Conservation (phyloP, 345 rosid species). For the Aethionema arabicum region DNA sequence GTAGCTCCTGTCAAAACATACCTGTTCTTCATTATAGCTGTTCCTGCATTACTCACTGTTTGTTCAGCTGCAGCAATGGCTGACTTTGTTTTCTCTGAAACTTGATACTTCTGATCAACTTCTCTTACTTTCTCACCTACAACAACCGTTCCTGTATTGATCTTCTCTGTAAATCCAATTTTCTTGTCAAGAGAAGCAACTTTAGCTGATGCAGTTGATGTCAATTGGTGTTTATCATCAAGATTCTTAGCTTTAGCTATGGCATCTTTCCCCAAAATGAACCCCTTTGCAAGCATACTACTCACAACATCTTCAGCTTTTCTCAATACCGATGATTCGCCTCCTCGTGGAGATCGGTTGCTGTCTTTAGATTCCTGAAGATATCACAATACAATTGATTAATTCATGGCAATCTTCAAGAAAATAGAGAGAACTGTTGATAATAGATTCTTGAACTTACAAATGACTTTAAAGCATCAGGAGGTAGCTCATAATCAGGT, state of each 20-base stretch:
- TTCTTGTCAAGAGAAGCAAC: slow-evolving; percentile 82
- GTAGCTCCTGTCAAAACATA: slow-evolving; percentile 73
- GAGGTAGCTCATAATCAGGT: slow-evolving; percentile 81
- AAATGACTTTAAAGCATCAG: slow-evolving; percentile 55
- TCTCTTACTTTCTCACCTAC: slow-evolving; percentile 86
- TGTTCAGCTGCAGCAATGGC: slow-evolving; percentile 89
- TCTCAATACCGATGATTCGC: slow-evolving; percentile 64
- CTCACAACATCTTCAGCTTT: slow-evolving; percentile 93
- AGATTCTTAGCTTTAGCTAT: slow-evolving; percentile 79
- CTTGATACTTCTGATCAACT: slow-evolving; percentile 92
- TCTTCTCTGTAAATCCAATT: slow-evolving; percentile 79
- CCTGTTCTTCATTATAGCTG: slow-evolving; percentile 93
- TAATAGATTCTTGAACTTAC: slow-evolving; percentile 42
- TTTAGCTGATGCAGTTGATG: slow-evolving; percentile 87
- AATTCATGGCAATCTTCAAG: not conserved
- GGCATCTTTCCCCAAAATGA: slow-evolving; percentile 83
- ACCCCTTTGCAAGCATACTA: slow-evolving; percentile 93
- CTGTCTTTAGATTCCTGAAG: slow-evolving; percentile 47
- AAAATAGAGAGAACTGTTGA: not conserved
- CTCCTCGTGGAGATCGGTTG: slow-evolving; percentile 46
- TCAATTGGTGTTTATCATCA: slow-evolving; percentile 88
- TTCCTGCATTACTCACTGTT: slow-evolving; percentile 77
- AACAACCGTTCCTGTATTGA: slow-evolving; percentile 66
- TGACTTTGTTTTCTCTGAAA: slow-evolving; percentile 88
- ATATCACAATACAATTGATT: slow-evolving; percentile 19